These are phyloP conservation scores for Penicillium capsulatum DNA, from an alignment of 2,329 filamentous ascomycete genomes.

Conservation along the genomic window DNA sequence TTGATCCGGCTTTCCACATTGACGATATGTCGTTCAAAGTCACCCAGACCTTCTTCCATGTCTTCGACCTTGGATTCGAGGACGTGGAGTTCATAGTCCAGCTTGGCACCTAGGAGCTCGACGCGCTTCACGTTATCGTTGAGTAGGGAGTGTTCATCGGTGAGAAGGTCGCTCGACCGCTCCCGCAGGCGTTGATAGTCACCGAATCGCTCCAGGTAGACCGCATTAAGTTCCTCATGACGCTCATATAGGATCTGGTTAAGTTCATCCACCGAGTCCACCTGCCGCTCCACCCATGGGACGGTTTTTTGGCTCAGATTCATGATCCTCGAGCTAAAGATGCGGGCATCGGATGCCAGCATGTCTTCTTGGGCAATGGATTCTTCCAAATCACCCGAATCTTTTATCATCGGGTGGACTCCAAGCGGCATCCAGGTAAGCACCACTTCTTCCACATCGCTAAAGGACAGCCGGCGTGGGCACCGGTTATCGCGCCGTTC, in stretches of 20 bases:
- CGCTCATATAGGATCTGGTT: slow-evolving; percentile 61
- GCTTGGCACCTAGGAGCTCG: slow-evolving; percentile 73
- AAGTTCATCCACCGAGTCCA: slow-evolving; percentile 51
- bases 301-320: slow-evolving; percentile 36
- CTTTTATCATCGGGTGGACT: slow-evolving; percentile 23
- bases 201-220: slow-evolving; percentile 68
- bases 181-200: slow-evolving; percentile 65
- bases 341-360: slow-evolving; percentile 34
- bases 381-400: slow-evolving; percentile 41
- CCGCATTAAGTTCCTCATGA: slow-evolving; percentile 59
- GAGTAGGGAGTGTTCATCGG: slow-evolving; percentile 63
- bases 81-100: slow-evolving; percentile 86
- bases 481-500: slow-evolving; percentile 30
- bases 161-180: slow-evolving; percentile 64
- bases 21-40: slow-evolving; percentile 74
- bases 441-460: slow-evolving; percentile 45
- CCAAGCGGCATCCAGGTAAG: slow-evolving; percentile 34
- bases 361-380: slow-evolving; percentile 39
- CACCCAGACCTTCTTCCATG: slow-evolving; percentile 73
- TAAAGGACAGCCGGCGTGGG: slow-evolving; percentile 46
- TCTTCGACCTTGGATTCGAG: slow-evolving; percentile 79
- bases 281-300: slow-evolving; percentile 43
- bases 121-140: slow-evolving; percentile 72
- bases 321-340: slow-evolving; percentile 36
- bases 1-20: slow-evolving; percentile 64